These are phyloP conservation scores for Verticillium dahliae DNA, from an alignment of 2,329 filamentous ascomycete genomes.

Conservation along the genomic window DNA sequence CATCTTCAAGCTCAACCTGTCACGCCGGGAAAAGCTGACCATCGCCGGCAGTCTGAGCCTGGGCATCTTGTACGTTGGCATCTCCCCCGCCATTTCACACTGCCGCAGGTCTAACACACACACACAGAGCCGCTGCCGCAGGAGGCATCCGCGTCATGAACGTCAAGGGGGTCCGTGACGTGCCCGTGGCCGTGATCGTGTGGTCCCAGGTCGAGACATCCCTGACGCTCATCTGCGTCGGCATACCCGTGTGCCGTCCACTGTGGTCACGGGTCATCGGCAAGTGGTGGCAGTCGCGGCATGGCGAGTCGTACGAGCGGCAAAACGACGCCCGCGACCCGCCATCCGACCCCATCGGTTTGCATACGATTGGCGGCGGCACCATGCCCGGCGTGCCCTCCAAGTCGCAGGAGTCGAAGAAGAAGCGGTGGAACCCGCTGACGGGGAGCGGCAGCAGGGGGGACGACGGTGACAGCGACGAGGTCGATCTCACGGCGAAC, in stretches of 20 bases:
- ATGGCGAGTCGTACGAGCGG: background rate
- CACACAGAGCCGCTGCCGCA: background rate
- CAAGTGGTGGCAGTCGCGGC: slow-evolving; percentile 1
- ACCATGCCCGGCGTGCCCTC: background rate
- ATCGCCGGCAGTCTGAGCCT: slow-evolving; percentile 28
- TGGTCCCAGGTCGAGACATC: slow-evolving; percentile 14
- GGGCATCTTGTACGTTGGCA: slow-evolving; percentile 23
- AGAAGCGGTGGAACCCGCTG: background rate
- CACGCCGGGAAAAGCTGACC: slow-evolving; percentile 26
- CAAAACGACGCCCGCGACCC: background rate
- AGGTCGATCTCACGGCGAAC: background rate
- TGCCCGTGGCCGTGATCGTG: slow-evolving; percentile 11
- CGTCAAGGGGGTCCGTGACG: slow-evolving; percentile 8
- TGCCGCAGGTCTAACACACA: background rate
- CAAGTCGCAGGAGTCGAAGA: background rate
- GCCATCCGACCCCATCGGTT: background rate
- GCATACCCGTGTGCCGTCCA: slow-evolving; percentile 14
- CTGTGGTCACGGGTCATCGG: slow-evolving; percentile 6
- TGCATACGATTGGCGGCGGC: background rate
- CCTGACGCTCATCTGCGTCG: slow-evolving; percentile 14
- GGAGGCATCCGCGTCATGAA: slow-evolving; percentile 1
- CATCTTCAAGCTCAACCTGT: slow-evolving; percentile 30
- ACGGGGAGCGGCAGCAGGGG: background rate
- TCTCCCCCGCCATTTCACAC: background rate
- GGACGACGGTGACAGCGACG: background rate